Conservation (phyloP, 257 asterid species). For the Forsythia suspensa region DNA sequence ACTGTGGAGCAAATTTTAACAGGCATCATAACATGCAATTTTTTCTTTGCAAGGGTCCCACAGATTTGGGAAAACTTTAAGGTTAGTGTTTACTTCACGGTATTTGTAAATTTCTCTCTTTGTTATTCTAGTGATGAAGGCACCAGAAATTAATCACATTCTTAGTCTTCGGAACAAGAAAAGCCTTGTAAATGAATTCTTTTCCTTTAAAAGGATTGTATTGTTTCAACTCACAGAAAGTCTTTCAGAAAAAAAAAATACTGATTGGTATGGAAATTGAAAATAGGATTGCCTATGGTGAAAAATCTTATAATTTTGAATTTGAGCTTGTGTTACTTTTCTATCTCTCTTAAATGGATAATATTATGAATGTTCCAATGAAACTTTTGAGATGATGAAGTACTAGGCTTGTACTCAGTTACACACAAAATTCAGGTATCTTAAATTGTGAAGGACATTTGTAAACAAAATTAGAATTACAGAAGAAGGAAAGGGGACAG, state of each 20-base stretch:
- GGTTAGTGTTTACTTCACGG: constrained; percentile 35
- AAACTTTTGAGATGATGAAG: not conserved
- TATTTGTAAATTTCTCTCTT: not conserved
- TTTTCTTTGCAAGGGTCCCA: constrained; percentile 89
- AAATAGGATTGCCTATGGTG: not conserved
- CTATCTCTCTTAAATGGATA: not conserved
- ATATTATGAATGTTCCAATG: not conserved
- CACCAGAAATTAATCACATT: not conserved
- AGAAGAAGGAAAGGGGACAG: too few relatives aligned
- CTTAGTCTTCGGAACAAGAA: not conserved
- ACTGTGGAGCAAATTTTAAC: constrained; percentile 26
- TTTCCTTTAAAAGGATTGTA: not conserved
- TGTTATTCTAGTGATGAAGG: not conserved
- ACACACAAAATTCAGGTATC: not conserved
- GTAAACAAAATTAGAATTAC: too few relatives aligned
- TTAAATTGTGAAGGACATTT: too few relatives aligned
- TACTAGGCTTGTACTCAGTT: not conserved
- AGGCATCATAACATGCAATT: constrained; percentile 96
- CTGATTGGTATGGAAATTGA: not conserved
- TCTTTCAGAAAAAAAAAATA: too few relatives aligned
- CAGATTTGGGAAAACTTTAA: constrained; percentile 85
- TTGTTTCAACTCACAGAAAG: not conserved
- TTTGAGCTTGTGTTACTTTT: not conserved
- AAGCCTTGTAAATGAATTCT: not conserved
- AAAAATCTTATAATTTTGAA: not conserved